phyloP scores from a whole-genome alignment of 2,329 filamentous ascomycete genomes.

The Emmonsiellopsis sp. region DNA sequence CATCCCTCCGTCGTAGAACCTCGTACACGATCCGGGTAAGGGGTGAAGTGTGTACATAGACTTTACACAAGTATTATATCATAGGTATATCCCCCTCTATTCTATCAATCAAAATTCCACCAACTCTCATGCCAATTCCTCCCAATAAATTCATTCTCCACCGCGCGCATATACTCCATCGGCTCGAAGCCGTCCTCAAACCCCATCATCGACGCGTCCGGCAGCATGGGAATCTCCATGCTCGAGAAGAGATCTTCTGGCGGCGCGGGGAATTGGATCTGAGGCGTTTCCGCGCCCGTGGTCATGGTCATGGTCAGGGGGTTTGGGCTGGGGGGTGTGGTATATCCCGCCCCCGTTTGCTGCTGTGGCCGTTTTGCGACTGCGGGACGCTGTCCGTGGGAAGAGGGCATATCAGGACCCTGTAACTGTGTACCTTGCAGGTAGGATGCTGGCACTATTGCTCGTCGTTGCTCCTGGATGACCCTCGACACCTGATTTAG shows the following conservation, averaged over 20 bases:
- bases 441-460: neutral
- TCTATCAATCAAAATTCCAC: neutral
- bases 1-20: too few relatives aligned
- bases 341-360: neutral
- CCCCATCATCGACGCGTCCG: neutral
- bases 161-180: neutral
- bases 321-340: neutral
- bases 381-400: neutral
- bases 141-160: slow-evolving; percentile 1
- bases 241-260: neutral
- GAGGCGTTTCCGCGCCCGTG: neutral
- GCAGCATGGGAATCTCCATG: neutral
- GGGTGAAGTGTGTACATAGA: too few relatives aligned
- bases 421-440: neutral
- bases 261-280: neutral
- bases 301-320: neutral
- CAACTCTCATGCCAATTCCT: slow-evolving; percentile 4
- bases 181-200: neutral
- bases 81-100: neutral
- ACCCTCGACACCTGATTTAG: neutral
- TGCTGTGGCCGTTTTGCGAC: neutral
- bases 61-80: neutral
- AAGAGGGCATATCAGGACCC: neutral
- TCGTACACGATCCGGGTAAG: too few relatives aligned
- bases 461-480: neutral